Conservation (phyloP, 2,329 filamentous ascomycete species). For the Cordyceps cicadae region DNA sequence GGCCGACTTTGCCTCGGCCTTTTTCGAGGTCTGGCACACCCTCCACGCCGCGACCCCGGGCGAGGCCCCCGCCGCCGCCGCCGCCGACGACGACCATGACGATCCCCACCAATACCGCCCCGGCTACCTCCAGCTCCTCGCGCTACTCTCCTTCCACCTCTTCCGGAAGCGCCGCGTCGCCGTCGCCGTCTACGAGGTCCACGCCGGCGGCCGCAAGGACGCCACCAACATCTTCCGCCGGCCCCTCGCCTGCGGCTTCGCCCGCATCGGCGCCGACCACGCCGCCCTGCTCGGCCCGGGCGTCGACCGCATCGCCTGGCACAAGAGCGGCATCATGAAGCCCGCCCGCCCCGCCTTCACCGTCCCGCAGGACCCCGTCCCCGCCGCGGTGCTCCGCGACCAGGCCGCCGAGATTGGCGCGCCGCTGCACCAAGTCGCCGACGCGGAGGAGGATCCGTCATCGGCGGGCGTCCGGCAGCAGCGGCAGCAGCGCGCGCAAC, state of each 20-base stretch:
- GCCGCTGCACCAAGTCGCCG: slow-evolving; percentile 20
- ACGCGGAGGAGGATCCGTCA: too few relatives aligned
- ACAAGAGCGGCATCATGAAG: slow-evolving; percentile 45
- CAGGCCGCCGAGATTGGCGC: slow-evolving; percentile 28
- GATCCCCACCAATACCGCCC: slow-evolving; percentile 14
- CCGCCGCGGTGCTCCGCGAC: slow-evolving; percentile 23
- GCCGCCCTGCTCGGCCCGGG: slow-evolving; percentile 33
- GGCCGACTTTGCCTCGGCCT: slow-evolving; percentile 33
- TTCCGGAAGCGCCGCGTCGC: slow-evolving; percentile 38
- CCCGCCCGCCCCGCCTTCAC: slow-evolving; percentile 29
- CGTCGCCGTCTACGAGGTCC: slow-evolving; percentile 35
- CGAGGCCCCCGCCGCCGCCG: too few relatives aligned
- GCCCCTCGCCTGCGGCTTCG: slow-evolving; percentile 36
- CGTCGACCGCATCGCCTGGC: slow-evolving; percentile 41
- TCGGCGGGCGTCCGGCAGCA: too few relatives aligned
- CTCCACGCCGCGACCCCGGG: too few relatives aligned
- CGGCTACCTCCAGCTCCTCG: slow-evolving; percentile 30
- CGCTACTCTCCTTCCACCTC: slow-evolving; percentile 34
- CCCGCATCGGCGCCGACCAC: slow-evolving; percentile 40
- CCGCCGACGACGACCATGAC: too few relatives aligned
- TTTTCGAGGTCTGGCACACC: slow-evolving; percentile 35
- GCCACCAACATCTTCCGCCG: slow-evolving; percentile 38
- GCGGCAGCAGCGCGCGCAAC: neutral
- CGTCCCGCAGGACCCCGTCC: slow-evolving; percentile 23
- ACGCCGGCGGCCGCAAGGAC: slow-evolving; percentile 39